Evolutionary conservation across 352 stramenopile species (phyloP), one percentile per base, ranked within the genome.

Genomic region (Pythium sukuiense): DNA sequence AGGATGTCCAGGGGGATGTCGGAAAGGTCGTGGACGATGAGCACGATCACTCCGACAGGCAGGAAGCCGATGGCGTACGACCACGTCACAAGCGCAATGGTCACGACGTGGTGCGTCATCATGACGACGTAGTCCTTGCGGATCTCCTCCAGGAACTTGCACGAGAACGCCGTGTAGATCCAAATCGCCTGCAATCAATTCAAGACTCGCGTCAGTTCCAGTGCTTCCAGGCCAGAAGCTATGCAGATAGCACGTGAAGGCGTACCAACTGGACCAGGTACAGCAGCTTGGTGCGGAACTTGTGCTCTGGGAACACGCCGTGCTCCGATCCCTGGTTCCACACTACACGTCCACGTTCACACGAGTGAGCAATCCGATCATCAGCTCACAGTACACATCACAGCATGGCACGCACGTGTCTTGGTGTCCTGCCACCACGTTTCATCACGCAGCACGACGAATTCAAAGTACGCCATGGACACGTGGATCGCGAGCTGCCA

Each of bases 91-190:
- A 96, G 77, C 33, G 85, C 81, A 53, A 96, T 93, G 2, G 88
- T 96, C 41, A 95, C 83, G 30, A 93, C 80, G 67, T 96, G 88
- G 72, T 96, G 88, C 2, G 87, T 87, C 87, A 96, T 96, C 87
- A 96, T 96, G 27, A 95, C 87, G 50, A 95, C 67, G 73, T 95
- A 95, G 59, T 96, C 88, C 72, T 95, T 95, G 55, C 86, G 85
- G 54, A 93, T 87, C 65, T 93, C 87, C 67, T 96, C 88, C 30
- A 96, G 63, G 64, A 92, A 96, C 61, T 94, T 93, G 72, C 87
- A 95, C 63, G 83, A 93, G 61, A 96, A 96, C 27, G 85, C 88
- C 20, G 86, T 95, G 73, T 92, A 95, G 63, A 95, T 92, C 83
- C 85, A 96, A 64, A 96, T 93, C 16, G 85, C 87, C 86, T 94